Evolutionary conservation across 83 land plant species (phyloP).

Genomic region (Thuja plicata): DNA sequence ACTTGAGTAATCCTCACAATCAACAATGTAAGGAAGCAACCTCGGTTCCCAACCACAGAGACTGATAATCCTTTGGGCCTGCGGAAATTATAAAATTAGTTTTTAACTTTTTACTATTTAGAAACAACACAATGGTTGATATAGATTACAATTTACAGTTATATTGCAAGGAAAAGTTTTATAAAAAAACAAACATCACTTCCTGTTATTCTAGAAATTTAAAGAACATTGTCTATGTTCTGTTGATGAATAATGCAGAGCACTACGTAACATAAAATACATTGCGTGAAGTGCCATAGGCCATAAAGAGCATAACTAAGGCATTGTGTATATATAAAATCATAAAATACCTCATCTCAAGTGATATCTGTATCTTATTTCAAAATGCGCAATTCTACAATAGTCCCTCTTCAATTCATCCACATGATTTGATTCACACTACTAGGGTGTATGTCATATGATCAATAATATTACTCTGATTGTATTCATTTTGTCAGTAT

Average conservation of each 20-base stretch:
- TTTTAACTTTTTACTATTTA: background rate
- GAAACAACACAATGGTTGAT: background rate
- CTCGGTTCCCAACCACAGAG: constrained; percentile 97
- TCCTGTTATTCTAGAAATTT: background rate
- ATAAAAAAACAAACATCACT: background rate
- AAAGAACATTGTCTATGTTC: background rate
- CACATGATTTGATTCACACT: background rate
- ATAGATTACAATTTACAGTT: background rate
- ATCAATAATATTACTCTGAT: background rate
- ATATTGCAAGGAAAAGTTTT: background rate
- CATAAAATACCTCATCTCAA: background rate
- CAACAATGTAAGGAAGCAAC: constrained; percentile 76
- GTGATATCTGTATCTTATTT: background rate
- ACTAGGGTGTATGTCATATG: background rate
- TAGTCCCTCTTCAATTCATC: background rate
- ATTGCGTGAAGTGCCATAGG: background rate
- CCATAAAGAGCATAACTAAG: background rate
- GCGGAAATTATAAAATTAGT: constrained; percentile 19
- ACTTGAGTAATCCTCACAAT: constrained; percentile 39
- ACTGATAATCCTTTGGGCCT: constrained; percentile 83
- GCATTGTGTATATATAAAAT: background rate
- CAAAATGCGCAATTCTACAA: background rate
- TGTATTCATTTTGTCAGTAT: background rate
- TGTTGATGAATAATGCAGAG: background rate
- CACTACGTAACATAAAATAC: background rate